These are phyloP conservation scores for Candida ulmi DNA, from an alignment of 805 yeast genomes.

Conservation along the genomic window DNA sequence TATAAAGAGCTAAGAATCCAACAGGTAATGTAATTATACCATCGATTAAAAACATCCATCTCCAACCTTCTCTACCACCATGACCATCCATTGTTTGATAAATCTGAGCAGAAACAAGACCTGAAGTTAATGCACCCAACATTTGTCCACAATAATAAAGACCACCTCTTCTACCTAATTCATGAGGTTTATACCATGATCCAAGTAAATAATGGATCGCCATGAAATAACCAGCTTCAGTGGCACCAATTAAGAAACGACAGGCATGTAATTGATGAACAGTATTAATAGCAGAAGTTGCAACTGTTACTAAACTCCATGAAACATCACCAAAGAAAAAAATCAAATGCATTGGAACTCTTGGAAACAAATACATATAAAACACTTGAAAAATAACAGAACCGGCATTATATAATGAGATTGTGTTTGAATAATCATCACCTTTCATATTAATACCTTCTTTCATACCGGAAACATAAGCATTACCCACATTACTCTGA, in stretches of 20 bases:
- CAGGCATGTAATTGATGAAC: conserved; percentile 40
- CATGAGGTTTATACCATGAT: conserved; percentile 52
- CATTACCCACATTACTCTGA: conserved; percentile 35
- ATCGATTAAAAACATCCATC: conserved; percentile 63
- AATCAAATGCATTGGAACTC: conserved; percentile 44
- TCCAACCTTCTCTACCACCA: conserved; percentile 50
- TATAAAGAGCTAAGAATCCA: conserved; percentile 48
- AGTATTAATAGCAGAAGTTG: conserved; percentile 25
- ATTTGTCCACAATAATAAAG: conserved; percentile 50
- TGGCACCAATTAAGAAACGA: conserved; percentile 10
- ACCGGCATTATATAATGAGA: conserved; percentile 57
- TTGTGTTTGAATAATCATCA: conserved; percentile 57
- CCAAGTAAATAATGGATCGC: conserved; percentile 49
- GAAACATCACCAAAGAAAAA: conserved; percentile 50
- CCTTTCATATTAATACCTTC: conserved; percentile 40
- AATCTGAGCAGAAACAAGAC: conserved; percentile 45
- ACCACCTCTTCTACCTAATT: conserved; percentile 55
- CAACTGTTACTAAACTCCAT: conserved; percentile 61
- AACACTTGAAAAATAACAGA: conserved; percentile 60
- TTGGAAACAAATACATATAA: conserved; percentile 52
- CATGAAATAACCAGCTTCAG: conserved; percentile 13
- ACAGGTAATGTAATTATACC: conserved; percentile 56
- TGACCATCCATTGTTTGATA: conserved; percentile 35
- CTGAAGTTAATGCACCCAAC: conserved; percentile 47
- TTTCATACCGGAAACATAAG: conserved; percentile 42